These are phyloP conservation scores for Trypanosoma conorhini DNA, from an alignment of 208 protist species.

Conservation along the genomic window DNA sequence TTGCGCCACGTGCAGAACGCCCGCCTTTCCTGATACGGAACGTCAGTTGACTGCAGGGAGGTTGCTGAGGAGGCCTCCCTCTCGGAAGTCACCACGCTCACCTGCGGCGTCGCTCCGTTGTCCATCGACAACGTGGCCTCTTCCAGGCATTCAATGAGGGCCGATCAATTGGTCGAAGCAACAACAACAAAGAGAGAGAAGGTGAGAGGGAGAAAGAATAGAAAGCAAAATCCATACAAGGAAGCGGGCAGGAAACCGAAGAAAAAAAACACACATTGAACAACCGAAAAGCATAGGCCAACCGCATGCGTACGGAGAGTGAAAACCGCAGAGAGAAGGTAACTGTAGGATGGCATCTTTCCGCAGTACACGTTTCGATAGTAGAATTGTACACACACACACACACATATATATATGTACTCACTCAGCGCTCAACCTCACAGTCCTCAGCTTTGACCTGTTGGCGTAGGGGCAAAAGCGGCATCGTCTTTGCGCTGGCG, in stretches of 20 bases:
- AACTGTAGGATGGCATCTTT: neutral
- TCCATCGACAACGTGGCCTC: neutral
- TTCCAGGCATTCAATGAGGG: neutral
- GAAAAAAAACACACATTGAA: constrained; percentile 19
- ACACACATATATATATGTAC: constrained; percentile 1
- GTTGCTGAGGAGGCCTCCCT: constrained; percentile 17
- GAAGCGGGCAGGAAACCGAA: constrained; percentile 24
- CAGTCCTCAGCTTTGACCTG: neutral
- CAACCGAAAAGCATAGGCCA: neutral
- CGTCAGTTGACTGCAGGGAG: constrained; percentile 18
- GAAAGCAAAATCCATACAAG: constrained; percentile 32
- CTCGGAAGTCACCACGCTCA: neutral
- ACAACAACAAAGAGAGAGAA: constrained; percentile 35
- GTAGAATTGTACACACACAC: neutral
- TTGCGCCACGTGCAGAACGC: constrained; percentile 90
- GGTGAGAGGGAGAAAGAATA: constrained; percentile 47
- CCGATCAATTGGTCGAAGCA: neutral
- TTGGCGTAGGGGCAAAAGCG: neutral
- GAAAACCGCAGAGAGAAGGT: constrained; percentile 5
- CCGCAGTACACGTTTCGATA: neutral
- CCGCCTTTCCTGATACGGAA: constrained; percentile 67
- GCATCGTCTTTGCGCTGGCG: neutral
- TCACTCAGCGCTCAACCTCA: neutral
- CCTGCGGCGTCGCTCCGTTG: neutral
- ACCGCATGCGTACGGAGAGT: neutral